Percentiles rank a stretch among this genome's conserved stretches.
phyloP scores from a whole-genome alignment of 139 green algal genomes.

The Gonium pectorale region DNA sequence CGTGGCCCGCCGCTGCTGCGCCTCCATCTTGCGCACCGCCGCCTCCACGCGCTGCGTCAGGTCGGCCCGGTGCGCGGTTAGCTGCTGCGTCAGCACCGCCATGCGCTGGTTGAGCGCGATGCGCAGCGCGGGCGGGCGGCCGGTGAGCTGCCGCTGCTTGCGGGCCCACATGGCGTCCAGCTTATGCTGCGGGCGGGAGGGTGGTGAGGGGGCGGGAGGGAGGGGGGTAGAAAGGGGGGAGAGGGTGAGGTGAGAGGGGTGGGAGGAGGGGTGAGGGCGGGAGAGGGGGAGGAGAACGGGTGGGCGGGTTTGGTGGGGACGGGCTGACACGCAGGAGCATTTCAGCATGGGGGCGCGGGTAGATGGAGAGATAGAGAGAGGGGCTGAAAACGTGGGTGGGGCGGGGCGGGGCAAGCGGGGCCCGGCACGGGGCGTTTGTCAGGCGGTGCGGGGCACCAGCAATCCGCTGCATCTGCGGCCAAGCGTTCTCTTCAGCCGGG shows the following conservation, averaged over 20 bases:
- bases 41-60: background rate
- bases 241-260: background rate
- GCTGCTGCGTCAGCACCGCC: background rate
- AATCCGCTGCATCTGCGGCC: no score
- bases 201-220: background rate
- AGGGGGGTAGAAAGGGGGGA: background rate
- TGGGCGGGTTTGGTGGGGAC: background rate
- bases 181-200: background rate
- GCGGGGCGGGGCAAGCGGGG: background rate
- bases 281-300: background rate
- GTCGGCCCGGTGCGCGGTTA: background rate
- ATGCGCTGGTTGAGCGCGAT: background rate
- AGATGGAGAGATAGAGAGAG: background rate
- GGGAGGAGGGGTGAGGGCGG: background rate
- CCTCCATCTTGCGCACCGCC: background rate
- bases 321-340: background rate
- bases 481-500: no score
- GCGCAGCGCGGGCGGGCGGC: background rate
- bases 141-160: conserved; percentile 17
- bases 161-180: background rate
- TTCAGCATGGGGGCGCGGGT: background rate
- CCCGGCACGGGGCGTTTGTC: background rate
- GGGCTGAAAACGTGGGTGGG: background rate
- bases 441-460: no score
- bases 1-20: background rate